Conservation (phyloP, 306 rosid species). For the Gastrolobium bilobum region DNA sequence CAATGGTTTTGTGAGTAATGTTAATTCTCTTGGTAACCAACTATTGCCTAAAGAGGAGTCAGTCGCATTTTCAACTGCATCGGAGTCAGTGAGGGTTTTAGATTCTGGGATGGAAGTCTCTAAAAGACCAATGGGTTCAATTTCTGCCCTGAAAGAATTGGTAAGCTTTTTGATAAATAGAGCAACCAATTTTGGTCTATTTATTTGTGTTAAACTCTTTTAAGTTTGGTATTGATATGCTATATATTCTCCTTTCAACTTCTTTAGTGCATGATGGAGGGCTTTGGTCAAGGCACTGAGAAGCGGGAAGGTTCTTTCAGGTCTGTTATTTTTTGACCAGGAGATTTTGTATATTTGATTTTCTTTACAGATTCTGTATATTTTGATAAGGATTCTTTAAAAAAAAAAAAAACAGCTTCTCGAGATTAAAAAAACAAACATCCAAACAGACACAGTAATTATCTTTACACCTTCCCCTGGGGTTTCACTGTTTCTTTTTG, state of each 20-base stretch:
- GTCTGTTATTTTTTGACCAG: constrained; percentile 54
- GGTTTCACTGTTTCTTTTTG: background rate
- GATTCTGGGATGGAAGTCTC: constrained; percentile 65
- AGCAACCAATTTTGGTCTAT: background rate
- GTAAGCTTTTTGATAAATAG: constrained; percentile 50
- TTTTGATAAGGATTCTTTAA: background rate
- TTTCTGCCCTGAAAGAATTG: constrained; percentile 71
- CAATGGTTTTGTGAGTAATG: constrained; percentile 58
- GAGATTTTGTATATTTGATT: background rate
- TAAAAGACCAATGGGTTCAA: constrained; percentile 57
- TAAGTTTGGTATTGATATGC: constrained; percentile 7
- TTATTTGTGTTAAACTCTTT: constrained; percentile 14
- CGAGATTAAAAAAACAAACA: background rate
- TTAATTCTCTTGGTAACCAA: constrained; percentile 58
- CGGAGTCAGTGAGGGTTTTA: constrained; percentile 60
- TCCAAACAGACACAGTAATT: background rate
- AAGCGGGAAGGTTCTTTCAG: constrained; percentile 75
- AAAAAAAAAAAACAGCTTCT: background rate
- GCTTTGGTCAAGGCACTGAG: constrained; percentile 55
- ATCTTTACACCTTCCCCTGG: background rate
- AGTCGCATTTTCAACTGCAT: constrained; percentile 54
- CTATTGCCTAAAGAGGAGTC: constrained; percentile 60
- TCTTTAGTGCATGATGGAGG: constrained; percentile 72
- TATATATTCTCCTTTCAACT: constrained; percentile 45
- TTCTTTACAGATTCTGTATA: background rate